phyloP scores from a whole-genome alignment of 306 rosid species.

The Astragalus glycyphyllos region DNA sequence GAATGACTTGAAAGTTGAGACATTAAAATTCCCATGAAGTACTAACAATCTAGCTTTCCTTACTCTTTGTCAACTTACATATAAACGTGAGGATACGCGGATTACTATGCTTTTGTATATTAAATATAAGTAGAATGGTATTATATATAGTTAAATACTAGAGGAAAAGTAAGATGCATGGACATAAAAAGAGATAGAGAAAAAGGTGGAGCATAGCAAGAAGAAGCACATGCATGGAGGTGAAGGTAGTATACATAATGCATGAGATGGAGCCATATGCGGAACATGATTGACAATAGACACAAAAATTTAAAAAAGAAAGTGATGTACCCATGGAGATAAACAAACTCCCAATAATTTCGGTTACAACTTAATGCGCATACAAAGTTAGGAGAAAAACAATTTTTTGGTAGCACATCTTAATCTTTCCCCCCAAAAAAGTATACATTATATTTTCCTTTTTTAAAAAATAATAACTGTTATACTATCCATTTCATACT shows the following conservation, averaged over 20 bases:
- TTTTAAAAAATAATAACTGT: neutral
- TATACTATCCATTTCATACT: neutral
- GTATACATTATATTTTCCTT: too few relatives aligned
- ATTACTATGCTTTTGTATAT: slow-evolving; percentile 29
- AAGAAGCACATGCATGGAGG: slow-evolving; percentile 26
- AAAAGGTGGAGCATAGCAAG: slow-evolving; percentile 1
- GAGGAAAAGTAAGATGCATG: neutral
- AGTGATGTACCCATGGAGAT: slow-evolving; percentile 10
- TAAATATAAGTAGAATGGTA: neutral
- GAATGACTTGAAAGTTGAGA: slow-evolving; percentile 3
- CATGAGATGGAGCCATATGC: slow-evolving; percentile 11
- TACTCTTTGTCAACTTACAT: slow-evolving; percentile 42
- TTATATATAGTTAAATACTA: neutral
- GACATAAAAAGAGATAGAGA: neutral
- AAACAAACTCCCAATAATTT: slow-evolving; percentile 16
- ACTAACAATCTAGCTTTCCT: neutral
- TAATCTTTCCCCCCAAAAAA: too few relatives aligned
- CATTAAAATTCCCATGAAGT: slow-evolving; percentile 13
- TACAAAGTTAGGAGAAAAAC: neutral
- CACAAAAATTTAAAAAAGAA: neutral
- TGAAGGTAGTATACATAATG: neutral
- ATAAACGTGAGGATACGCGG: slow-evolving; percentile 32
- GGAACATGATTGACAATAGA: slow-evolving; percentile 3
- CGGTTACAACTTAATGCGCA: slow-evolving; percentile 35
- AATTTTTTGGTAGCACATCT: neutral